Evolutionary conservation across 768 basidiomycete genomes (phyloP).

Genomic region (Hortiboletus flavorubellus): DNA sequence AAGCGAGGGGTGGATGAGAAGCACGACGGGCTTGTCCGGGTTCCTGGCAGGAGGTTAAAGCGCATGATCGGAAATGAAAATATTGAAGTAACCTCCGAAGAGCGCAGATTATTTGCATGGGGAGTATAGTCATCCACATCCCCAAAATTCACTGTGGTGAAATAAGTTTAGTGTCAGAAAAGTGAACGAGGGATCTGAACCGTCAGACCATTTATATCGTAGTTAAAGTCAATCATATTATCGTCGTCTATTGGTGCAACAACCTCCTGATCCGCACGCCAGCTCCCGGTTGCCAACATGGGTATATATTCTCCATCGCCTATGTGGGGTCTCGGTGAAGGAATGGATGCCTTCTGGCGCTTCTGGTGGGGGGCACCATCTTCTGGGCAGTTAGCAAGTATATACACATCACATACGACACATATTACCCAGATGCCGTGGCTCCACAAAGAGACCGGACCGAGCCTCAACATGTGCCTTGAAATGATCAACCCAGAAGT

Average conservation of each 20-base stretch:
- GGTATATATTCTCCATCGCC: background rate
- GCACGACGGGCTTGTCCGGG: constrained; percentile 80
- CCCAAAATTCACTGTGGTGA: constrained; percentile 23
- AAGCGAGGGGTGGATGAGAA: constrained; percentile 53
- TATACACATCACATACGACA: background rate
- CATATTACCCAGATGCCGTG: constrained; percentile 12
- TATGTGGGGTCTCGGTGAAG: background rate
- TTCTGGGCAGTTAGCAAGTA: constrained; percentile 17
- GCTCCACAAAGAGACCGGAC: constrained; percentile 28
- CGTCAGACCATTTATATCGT: constrained; percentile 22
- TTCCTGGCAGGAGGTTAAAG: constrained; percentile 48
- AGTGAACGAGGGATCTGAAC: background rate
- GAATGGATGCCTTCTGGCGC: constrained; percentile 39
- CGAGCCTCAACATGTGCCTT: constrained; percentile 67
- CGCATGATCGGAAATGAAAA: background rate
- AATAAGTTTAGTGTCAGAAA: constrained; percentile 10
- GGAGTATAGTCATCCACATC: constrained; percentile 14
- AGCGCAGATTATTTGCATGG: constrained; percentile 33
- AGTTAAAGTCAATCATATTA: constrained; percentile 23
- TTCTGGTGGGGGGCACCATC: constrained; percentile 44
- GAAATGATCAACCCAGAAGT: constrained; percentile 75
- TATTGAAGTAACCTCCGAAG: constrained; percentile 57
- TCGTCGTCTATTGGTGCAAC: constrained; percentile 6
- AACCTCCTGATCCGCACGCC: constrained; percentile 10
- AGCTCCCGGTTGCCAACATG: constrained; percentile 7